Conservation (phyloP, 2,329 filamentous ascomycete genomes). For the Neofusicoccum parvum region DNA sequence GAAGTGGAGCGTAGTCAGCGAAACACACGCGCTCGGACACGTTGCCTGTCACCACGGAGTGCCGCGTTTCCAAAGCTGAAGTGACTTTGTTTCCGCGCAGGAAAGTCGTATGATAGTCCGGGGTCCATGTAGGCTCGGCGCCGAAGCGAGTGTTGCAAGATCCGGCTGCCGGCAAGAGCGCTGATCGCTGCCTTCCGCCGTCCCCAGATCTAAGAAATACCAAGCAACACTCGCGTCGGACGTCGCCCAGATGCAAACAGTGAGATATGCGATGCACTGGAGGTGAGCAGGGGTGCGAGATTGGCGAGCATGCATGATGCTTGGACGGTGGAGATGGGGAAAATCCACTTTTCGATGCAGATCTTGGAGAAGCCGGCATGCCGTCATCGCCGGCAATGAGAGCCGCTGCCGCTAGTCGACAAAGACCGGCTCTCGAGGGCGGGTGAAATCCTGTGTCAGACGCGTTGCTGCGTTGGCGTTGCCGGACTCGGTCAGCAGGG, state of each 20-base stretch:
- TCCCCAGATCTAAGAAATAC: background rate
- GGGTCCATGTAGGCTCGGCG: background rate
- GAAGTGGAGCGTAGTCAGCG: background rate
- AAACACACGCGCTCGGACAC: background rate
- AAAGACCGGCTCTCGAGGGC: background rate
- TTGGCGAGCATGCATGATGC: slow-evolving; percentile 8
- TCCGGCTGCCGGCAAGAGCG: background rate
- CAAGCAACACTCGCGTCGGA: background rate
- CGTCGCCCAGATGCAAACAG: too few relatives aligned
- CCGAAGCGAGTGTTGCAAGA: background rate
- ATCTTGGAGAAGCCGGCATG: background rate
- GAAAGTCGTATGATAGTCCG: background rate
- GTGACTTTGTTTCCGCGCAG: background rate
- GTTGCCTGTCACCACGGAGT: background rate
- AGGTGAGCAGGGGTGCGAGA: background rate
- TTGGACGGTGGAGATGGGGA: slow-evolving; percentile 15
- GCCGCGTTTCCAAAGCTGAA: background rate
- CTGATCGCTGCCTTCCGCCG: background rate
- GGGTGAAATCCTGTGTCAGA: background rate
- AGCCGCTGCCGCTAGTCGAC: background rate
- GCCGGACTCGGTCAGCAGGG: background rate
- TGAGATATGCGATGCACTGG: background rate
- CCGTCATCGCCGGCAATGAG: background rate
- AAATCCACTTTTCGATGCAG: slow-evolving; percentile 12
- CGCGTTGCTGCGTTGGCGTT: background rate